Base-by-base conservation (phyloP, 352 stramenopile species). In the Phytopythium vexans region DNA sequence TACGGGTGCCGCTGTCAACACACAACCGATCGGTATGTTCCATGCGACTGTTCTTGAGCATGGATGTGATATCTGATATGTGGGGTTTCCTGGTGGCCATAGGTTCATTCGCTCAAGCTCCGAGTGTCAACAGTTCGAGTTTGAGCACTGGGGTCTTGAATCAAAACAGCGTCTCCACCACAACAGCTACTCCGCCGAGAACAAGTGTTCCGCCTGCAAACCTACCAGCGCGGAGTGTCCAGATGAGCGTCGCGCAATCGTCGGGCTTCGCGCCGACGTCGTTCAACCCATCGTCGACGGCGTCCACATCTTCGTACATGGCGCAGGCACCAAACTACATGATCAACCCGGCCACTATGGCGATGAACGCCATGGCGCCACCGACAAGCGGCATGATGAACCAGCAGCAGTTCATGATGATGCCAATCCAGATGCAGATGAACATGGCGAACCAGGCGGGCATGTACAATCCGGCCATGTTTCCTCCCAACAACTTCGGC, bases 321-420 rank as follows among this genome's bases (percentile, higher is more conserved):
- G 77, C 55, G 41, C 68, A 72, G 21, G 58, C 61, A 16, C 72
- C 60, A 39, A 77, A 80, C 57, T 82, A 63, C 36, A 74, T 82
- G 56, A 78, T 84, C 64, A 68, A 57, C n/a, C 39, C 62, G 6
- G 38, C 35, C 8, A 49, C 41, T 21, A 67, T 67, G 54, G 55
- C 55, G 7, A 64, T 71, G 49, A 31, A 42, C 5, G 45, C 16
- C 10, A 62, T 62, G 54, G 48, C 8, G 33, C 37, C 4, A 6
- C 35, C 11, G 51, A 58, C 42, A 54, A 40, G 39, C 34, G 60
- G 69, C 7, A 82, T 82, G 76, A 73, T 81, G 65, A 82, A 68
- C 37, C 67, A 78, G 41, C 76, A 86, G 52, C 76, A 82, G 48
- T 82, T 89, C 50, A 83, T 90, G 69, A 62, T 66, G 9, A 82